Conservation (phyloP, 2,329 filamentous ascomycete genomes). For the Trichophyton benhamiae region DNA sequence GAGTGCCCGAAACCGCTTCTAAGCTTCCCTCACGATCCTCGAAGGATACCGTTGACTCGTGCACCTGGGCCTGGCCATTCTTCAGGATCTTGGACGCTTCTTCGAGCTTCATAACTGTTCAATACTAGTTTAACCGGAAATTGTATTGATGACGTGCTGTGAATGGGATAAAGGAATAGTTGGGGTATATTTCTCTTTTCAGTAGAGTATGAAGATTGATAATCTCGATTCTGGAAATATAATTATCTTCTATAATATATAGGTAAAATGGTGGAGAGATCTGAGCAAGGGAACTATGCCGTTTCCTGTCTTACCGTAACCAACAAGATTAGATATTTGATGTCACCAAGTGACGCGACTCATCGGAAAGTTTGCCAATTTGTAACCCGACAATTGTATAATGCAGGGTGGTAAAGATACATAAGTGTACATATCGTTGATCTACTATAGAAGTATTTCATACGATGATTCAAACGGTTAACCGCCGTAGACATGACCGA, state of each 20-base stretch:
- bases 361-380: neutral
- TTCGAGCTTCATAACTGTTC: neutral
- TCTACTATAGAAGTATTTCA: neutral
- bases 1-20: neutral
- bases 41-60: neutral
- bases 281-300: neutral
- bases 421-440: neutral
- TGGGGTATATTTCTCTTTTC: neutral
- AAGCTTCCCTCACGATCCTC: neutral
- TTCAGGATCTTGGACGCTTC: neutral
- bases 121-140: neutral
- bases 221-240: neutral
- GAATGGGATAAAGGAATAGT: neutral
- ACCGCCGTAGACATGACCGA: neutral
- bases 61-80: neutral
- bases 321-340: neutral
- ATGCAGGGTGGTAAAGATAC: neutral
- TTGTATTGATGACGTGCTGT: neutral
- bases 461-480: neutral
- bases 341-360: neutral
- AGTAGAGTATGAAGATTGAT: neutral
- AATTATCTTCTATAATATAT: neutral
- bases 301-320: neutral
- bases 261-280: neutral
- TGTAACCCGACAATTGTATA: neutral